Base-by-base conservation (phyloP, 345 rosid species). In the Anastatica hierochuntica region DNA sequence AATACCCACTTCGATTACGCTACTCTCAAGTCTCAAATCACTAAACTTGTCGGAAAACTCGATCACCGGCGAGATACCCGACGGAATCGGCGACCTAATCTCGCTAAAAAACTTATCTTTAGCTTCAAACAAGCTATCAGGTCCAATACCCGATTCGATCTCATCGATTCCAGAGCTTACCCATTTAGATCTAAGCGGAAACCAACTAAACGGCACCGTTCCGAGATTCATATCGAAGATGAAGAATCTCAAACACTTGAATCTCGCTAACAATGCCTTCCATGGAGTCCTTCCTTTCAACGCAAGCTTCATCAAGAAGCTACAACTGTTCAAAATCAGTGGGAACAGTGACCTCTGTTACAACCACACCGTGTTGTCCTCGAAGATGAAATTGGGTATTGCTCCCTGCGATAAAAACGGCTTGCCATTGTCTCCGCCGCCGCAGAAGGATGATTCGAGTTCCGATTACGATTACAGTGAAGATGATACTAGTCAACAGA, bases 201-300 rank as follows among this genome's bases (percentile, higher is more conserved):
- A 92, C 48, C 84, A 84, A 71, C 67, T 92, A 60, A 92, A 92
- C 66, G 96, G 96, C 44, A 84, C 95, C 1, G 68, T 92, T 11
- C 98, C 98, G 1, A 70, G 42, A 49, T 87, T 84, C 73, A 70
- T 92, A 53, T 17, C 94, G 1, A 56, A 77, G 37, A 67, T 87
- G 83, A 88, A 77, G 79, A 52, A 43, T 1, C 72, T 92, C 36
- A 84, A 65, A 71, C 75, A 79, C 67, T 60, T 87, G 70, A 83
- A 92, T 60, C 88, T 92, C 6, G 88, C 72, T 59, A 75, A 72
- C 75, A 92, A 92, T 37, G 55, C 14, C 17, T 75, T 92, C 54
- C 85, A 70, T 62, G 98, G 98, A 14, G 84, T 83, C 19, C 59
- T 92, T 43, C 98, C 98, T 1, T 92, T 87, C 79, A 83, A 84